A percentile compares a stretch with the other conserved stretches of the same genome.
These are phyloP conservation scores for Hanseniaspora taiwanica DNA, from an alignment of 805 yeast genomes.

Conservation along the genomic window DNA sequence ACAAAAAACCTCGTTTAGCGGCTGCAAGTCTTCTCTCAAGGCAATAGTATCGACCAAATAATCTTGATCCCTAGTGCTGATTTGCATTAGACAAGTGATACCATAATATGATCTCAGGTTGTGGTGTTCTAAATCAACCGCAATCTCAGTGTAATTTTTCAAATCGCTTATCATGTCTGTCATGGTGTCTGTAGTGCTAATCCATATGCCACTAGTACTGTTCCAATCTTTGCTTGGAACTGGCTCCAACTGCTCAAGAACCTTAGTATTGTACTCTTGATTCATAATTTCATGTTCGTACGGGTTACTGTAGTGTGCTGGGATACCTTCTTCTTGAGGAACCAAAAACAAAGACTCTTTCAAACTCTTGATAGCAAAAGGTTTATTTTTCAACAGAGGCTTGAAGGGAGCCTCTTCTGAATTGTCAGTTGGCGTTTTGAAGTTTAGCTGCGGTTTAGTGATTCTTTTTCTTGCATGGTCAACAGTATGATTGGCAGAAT, in stretches of 20 bases:
- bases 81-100: conserved; percentile 84
- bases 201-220: conserved; percentile 52
- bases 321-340: conserved; percentile 28
- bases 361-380: conserved; percentile 47
- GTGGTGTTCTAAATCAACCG: conserved; percentile 94
- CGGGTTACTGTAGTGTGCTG: conserved; percentile 65
- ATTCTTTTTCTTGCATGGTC: conserved; percentile 9
- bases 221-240: conserved; percentile 52
- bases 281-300: conserved; percentile 60
- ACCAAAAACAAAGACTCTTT: conserved; percentile 35
- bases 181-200: conserved; percentile 44
- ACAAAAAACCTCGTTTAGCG: conserved; percentile 63
- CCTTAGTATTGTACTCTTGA: conserved; percentile 52
- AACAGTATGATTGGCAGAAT: conserved; percentile 12
- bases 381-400: conserved; percentile 62
- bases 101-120: conserved; percentile 87
- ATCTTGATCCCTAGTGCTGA: conserved; percentile 68
- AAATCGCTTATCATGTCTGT: conserved; percentile 42
- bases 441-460: conserved; percentile 56
- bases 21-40: conserved; percentile 55
- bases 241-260: conserved; percentile 35
- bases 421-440: conserved; percentile 51
- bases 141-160: conserved; percentile 45
- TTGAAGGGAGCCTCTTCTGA: conserved; percentile 57
- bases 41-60: conserved; percentile 78